Base-by-base conservation (phyloP, 495 filamentous ascomycete genomes). In the Chaetomium cochliodes region DNA sequence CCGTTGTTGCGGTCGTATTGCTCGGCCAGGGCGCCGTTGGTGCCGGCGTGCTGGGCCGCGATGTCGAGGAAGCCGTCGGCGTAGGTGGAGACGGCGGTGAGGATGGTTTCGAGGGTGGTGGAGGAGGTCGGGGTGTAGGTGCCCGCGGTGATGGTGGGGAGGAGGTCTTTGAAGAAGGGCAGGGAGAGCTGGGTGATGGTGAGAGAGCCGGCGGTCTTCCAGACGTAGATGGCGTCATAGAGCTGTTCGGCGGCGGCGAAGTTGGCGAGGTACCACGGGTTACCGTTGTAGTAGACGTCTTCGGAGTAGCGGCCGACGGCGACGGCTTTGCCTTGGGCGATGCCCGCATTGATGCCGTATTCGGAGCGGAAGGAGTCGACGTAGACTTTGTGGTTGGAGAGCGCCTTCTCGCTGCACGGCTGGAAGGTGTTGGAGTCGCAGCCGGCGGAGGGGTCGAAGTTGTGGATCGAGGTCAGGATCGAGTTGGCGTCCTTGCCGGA, bases 221-320 rank as follows among this genome's bases (percentile, higher is more conserved):
- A 88, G 58, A 87, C 83, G 62, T 85, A 84, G 6, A 88, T 47
- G 7, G 87, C 85, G 65, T 86, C 84, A 68, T 89, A 90, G 23
- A 90, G 78, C 67, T 83, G 82, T 71, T 90, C 87, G 12, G 86
- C 87, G 2, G 86, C 86, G 12, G 85, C 86, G 50, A 88, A 74
- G 2, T 86, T 89, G 66, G 78, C 78, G 11, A 90, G 78, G 66
- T 86, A 89, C 87, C 87, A 88, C 50, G 85, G 86, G 73, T 88
- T 87, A 22, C 85, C 87, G 55, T 83, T 82, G 69, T 86, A 85
- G 68, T 90, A 92, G 4, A 76, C 70, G 65, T 91, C 89, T 67
- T 90, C 88, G 2, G 86, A 71, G 69, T 92, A 92, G 23, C 89
- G 74, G 51, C 89, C 89, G 11, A 90, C 79, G 16, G 88, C 86